A percentile compares a stretch with the other conserved stretches of the same genome.
These are phyloP conservation scores for Sedum album DNA, from an alignment of 164 flowering plant species.

Conservation along the genomic window DNA sequence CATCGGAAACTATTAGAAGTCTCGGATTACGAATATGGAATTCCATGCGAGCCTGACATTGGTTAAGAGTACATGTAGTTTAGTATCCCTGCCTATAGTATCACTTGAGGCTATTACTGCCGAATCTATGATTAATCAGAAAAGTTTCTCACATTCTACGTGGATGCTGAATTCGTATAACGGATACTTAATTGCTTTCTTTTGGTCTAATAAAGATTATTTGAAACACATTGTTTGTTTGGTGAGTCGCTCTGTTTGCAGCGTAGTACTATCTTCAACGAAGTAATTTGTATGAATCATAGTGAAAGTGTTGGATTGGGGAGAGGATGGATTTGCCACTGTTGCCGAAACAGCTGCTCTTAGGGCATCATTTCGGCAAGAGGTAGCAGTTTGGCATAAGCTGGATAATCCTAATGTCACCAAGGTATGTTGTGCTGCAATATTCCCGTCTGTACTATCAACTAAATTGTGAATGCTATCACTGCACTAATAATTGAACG, in stretches of 20 bases:
- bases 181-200: not conserved
- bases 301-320: slow-evolving; percentile 2
- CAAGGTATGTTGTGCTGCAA: not conserved
- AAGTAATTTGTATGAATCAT: not conserved
- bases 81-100: not conserved
- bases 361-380: slow-evolving; percentile 3
- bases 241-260: not conserved
- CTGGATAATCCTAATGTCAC: not conserved
- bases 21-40: no score
- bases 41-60: not conserved
- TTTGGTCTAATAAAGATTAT: not conserved
- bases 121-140: not conserved
- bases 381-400: slow-evolving; percentile 1
- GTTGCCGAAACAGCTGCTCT: slow-evolving; percentile 1
- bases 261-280: not conserved
- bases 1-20: not conserved
- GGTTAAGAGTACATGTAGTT: not conserved
- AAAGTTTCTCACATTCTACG: not conserved
- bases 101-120: not conserved
- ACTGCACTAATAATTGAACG: not conserved
- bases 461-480: not conserved
- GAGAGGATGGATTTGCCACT: not conserved
- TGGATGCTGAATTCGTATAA: not conserved
- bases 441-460: not conserved
- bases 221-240: not conserved